phyloP scores from a whole-genome alignment of 2,329 filamentous ascomycete species.

The Phyllosticta citriasiana region DNA sequence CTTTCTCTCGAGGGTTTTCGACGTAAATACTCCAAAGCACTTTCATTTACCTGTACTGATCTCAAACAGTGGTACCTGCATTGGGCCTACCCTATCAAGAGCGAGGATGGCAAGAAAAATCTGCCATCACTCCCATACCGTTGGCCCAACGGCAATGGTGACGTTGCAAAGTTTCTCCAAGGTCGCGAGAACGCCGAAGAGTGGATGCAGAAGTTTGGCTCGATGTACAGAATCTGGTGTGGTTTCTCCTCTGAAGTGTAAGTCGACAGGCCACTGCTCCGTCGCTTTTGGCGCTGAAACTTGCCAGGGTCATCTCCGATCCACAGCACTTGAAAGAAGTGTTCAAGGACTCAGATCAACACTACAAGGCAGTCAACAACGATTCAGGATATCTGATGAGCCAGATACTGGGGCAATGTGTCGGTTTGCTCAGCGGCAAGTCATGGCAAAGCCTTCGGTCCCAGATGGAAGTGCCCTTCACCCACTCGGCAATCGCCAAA shows the following conservation, averaged over 20 bases:
- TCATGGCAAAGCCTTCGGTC: conserved; percentile 21
- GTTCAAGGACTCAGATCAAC: conserved; percentile 36
- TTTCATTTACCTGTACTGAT: too few species aligned
- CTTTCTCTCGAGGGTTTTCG: too few species aligned
- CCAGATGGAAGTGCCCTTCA: conserved; percentile 17
- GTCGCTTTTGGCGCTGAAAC: background rate
- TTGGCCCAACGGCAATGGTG: conserved; percentile 30
- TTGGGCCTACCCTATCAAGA: background rate
- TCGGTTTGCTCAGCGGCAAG: conserved; percentile 31
- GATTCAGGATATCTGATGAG: conserved; percentile 33
- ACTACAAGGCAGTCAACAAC: conserved; percentile 33
- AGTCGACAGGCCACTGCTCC: conserved; percentile 2
- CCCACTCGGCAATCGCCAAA: background rate
- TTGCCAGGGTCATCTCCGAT: conserved; percentile 26
- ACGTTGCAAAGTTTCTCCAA: conserved; percentile 32
- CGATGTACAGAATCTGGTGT: conserved; percentile 27
- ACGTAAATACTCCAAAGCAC: too few species aligned
- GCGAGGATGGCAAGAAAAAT: background rate
- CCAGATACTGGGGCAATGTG: conserved; percentile 33
- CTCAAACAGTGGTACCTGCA: background rate
- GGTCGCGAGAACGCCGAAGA: conserved; percentile 23
- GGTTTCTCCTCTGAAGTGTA: conserved; percentile 33
- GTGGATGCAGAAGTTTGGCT: conserved; percentile 28
- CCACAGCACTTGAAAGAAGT: conserved; percentile 27
- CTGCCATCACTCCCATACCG: conserved; percentile 1